Conservation (phyloP, 129 eudicot species). For the Smallanthus sonchifolius region DNA sequence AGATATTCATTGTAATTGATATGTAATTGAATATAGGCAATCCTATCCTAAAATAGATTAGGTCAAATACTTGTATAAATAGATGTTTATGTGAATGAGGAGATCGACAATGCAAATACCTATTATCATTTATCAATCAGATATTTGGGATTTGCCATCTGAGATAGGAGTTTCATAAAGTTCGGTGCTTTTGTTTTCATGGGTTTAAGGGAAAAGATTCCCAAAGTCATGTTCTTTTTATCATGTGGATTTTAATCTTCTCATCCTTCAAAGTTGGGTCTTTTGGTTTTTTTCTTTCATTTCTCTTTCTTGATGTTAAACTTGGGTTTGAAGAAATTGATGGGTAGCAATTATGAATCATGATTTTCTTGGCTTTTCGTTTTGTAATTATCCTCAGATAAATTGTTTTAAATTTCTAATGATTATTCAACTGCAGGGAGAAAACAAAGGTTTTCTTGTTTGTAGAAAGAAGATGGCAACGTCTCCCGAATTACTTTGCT, state of each 20-base stretch:
- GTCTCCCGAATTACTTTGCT: slow-evolving; percentile 68
- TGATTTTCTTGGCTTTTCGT: neutral
- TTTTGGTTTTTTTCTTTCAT: neutral
- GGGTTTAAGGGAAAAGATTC: neutral
- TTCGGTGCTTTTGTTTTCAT: neutral
- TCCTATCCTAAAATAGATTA: too few relatives aligned
- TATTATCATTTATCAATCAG: neutral
- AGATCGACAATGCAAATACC: too few relatives aligned
- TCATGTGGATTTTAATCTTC: neutral
- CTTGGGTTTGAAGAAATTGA: neutral
- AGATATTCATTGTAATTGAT: too few relatives aligned
- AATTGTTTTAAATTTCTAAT: neutral
- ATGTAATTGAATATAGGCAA: too few relatives aligned
- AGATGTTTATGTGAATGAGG: too few relatives aligned
- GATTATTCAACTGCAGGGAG: slow-evolving; percentile 51
- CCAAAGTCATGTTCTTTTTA: neutral
- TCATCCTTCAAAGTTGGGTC: neutral
- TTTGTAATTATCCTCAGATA: neutral
- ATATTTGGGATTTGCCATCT: neutral
- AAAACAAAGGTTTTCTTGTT: slow-evolving; percentile 87
- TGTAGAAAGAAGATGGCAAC: slow-evolving; percentile 91
- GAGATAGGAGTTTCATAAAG: neutral
- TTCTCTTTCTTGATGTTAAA: neutral
- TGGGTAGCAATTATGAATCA: neutral
- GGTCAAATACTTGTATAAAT: too few relatives aligned